phyloP scores from a whole-genome alignment of 2,329 filamentous ascomycete genomes.

The Hymenoscyphus occultus region DNA sequence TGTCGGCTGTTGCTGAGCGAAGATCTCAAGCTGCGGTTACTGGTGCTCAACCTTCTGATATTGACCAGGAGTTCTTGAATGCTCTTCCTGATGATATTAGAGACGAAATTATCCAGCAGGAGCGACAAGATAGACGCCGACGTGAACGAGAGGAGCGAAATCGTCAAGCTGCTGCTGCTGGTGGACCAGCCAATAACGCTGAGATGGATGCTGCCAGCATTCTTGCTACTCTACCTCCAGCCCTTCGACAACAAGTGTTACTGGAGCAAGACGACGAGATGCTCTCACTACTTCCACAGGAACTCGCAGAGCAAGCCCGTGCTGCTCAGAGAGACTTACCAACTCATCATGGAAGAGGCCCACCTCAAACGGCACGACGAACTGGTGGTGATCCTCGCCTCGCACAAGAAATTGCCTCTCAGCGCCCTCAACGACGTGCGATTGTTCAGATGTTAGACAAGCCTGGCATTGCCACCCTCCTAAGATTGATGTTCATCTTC shows the following conservation, averaged over 20 bases:
- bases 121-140: slow-evolving; percentile 78
- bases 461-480: slow-evolving; percentile 87
- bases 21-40: slow-evolving; percentile 71
- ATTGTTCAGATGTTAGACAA: slow-evolving; percentile 98
- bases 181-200: slow-evolving; percentile 55
- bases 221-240: slow-evolving; percentile 82
- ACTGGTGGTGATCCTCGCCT: slow-evolving; percentile 42
- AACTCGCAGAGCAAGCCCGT: slow-evolving; percentile 82
- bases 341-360: slow-evolving; percentile 24
- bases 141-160: slow-evolving; percentile 67
- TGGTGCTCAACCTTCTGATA: slow-evolving; percentile 74
- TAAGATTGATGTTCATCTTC: slow-evolving; percentile 97
- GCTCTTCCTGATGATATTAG: slow-evolving; percentile 88
- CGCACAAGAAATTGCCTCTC: slow-evolving; percentile 30
- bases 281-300: slow-evolving; percentile 77
- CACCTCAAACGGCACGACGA: slow-evolving; percentile 45
- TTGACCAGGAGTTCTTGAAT: slow-evolving; percentile 90
- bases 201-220: slow-evolving; percentile 93
- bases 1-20: slow-evolving; percentile 80
- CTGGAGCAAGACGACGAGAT: slow-evolving; percentile 90
- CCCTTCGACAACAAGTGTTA: slow-evolving; percentile 79
- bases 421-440: slow-evolving; percentile 70
- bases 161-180: slow-evolving; percentile 56
- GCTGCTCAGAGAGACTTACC: slow-evolving; percentile 53
- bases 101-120: slow-evolving; percentile 85